Base-by-base conservation (phyloP, 192 early-diverging fungal genomes). In the Kickxella alabastrina region DNA sequence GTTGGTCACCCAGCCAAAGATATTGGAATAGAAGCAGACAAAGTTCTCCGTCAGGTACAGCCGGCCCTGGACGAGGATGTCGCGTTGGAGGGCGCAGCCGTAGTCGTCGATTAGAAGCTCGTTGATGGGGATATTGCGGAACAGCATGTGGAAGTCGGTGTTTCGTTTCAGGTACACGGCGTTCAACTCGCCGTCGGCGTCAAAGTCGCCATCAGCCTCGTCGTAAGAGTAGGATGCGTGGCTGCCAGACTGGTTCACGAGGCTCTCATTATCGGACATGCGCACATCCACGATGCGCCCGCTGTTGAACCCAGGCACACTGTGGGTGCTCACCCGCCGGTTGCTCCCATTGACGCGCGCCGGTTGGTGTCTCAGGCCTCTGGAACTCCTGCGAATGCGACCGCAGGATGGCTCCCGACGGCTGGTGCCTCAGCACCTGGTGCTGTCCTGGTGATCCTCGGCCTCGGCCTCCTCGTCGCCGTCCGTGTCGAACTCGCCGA, bases 1-100 rank as follows among this genome's bases (percentile, higher is more conserved):
- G 53, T 79, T 87, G 4, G 88, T 89, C 3, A 89, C 85, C 84
- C 90, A 92, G 27, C 92, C 92, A 78, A 94, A 90, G 52, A 94
- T 90, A 53, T 90, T 91, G 31, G 87, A 84, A 69, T 91, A 83
- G 63, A 94, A 94, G 62, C 86, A 88, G 31, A 92, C 65, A 64
- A 85, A 73, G 57, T 80, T 84, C 51, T 89, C 81, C 3, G 91
- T 92, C 59, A 91, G 71, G 57, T 90, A 92, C 40, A 94, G 59
- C 32, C 87, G 76, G 9, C 92, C 92, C 41, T 94, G 92, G 14
- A 89, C 81, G 4, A 94, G 71, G 34, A 94, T 92, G 40, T 94
- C 92, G 41, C 89, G 88, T 69, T 94, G 90, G 42, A 90, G 66
- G 2, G 92, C 92, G 46, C 92, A 94, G 0, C 84, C 82, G 62